These are phyloP conservation scores for Geranium incanum DNA, from an alignment of 441 rosid species.

Conservation along the genomic window DNA sequence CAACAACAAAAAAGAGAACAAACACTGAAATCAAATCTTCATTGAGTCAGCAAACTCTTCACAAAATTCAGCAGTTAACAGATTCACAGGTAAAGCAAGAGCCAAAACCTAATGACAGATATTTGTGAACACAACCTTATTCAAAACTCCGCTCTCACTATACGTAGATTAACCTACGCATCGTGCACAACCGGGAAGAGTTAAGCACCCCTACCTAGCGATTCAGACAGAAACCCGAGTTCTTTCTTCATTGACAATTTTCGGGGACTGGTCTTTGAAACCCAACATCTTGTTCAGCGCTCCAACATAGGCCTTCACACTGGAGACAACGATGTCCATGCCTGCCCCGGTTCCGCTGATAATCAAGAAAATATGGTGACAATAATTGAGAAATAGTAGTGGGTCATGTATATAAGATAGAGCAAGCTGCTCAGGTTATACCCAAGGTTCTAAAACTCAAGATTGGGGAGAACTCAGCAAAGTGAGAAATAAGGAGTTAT, in stretches of 20 bases:
- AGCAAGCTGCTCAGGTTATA: background rate
- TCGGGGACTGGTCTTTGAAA: constrained; percentile 32
- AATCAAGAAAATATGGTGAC: background rate
- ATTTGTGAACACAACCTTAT: too few relatives aligned
- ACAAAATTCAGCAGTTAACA: background rate
- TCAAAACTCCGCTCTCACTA: too few relatives aligned
- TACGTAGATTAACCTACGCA: background rate
- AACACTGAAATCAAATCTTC: background rate
- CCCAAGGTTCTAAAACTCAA: too few relatives aligned
- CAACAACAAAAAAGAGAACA: background rate
- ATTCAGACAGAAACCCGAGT: constrained; percentile 26
- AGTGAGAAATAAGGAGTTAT: too few relatives aligned
- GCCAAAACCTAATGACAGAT: background rate
- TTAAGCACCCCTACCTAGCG: background rate
- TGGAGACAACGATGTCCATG: constrained; percentile 84
- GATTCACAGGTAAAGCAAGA: background rate
- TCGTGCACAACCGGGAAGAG: background rate
- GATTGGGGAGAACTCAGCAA: too few relatives aligned
- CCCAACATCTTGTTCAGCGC: constrained; percentile 85
- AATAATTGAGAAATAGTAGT: background rate
- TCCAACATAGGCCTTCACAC: constrained; percentile 77
- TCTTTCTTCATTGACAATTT: constrained; percentile 26
- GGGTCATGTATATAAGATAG: background rate
- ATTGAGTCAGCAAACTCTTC: background rate
- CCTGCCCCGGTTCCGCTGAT: constrained; percentile 79